phyloP scores from a whole-genome alignment of 495 filamentous ascomycete genomes.

The Penicillium psychrofluorescens region DNA sequence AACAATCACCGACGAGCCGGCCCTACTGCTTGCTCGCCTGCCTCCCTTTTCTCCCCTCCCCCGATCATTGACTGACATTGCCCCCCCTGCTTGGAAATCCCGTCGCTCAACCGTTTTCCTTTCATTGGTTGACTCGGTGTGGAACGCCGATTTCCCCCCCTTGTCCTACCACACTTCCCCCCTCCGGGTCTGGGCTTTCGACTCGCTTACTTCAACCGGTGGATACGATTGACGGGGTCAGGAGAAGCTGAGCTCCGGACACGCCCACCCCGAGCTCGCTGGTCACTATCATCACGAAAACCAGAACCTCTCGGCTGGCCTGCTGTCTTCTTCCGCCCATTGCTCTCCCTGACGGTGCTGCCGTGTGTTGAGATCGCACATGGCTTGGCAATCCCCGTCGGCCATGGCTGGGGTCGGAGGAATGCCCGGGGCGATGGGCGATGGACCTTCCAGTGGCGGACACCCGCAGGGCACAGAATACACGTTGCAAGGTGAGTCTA shows the following conservation, averaged over 20 bases:
- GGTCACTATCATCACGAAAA: not conserved
- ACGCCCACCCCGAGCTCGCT: slow-evolving; percentile 1
- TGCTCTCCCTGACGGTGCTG: not conserved
- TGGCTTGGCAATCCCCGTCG: slow-evolving; percentile 59
- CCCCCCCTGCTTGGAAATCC: not conserved
- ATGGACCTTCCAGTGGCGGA: slow-evolving; percentile 44
- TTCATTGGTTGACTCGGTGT: slow-evolving; percentile 10
- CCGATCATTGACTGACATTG: slow-evolving; percentile 10
- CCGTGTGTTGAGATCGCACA: slow-evolving; percentile 13
- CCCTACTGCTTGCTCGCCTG: slow-evolving; percentile 3
- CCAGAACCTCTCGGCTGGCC: not conserved
- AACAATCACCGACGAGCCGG: slow-evolving; percentile 13
- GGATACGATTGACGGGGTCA: slow-evolving; percentile 16
- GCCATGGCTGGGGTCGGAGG: slow-evolving; percentile 61
- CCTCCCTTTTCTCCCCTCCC: not conserved
- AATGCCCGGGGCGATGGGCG: slow-evolving; percentile 46
- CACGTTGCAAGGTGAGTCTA: slow-evolving; percentile 77
- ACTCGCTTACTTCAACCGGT: slow-evolving; percentile 13
- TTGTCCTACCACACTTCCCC: slow-evolving; percentile 2
- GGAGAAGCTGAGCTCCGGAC: slow-evolving; percentile 17
- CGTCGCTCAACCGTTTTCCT: not conserved
- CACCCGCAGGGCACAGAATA: slow-evolving; percentile 91
- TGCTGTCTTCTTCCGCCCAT: not conserved
- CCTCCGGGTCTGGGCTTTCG: slow-evolving; percentile 5
- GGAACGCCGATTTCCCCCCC: slow-evolving; percentile 12